Evolutionary conservation across 2,329 filamentous ascomycete genomes (phyloP).

Genomic region (Aciculosporium take): DNA sequence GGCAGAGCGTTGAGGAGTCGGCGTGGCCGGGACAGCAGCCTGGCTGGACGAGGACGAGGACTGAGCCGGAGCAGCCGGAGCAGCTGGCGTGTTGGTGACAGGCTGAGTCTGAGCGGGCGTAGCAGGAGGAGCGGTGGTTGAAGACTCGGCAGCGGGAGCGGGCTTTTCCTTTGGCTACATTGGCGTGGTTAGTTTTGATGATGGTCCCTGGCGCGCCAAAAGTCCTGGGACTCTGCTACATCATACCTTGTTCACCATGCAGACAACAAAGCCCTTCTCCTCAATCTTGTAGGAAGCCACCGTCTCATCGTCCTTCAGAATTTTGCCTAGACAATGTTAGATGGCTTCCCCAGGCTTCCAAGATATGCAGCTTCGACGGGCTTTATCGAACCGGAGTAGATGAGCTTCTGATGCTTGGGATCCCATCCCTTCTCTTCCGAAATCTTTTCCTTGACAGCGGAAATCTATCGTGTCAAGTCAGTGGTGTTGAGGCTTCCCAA

Average conservation of each 20-base stretch:
- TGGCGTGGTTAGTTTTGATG: background rate
- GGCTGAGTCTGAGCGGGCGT: conserved; percentile 37
- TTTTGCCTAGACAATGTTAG: conserved; percentile 61
- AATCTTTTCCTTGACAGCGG: conserved; percentile 84
- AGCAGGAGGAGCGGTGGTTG: conserved; percentile 42
- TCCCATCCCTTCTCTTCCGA: conserved; percentile 89
- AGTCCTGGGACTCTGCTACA: background rate
- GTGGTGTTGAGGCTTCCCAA: conserved; percentile 8
- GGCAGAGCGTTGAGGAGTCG: conserved; percentile 35
- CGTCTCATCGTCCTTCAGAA: conserved; percentile 92
- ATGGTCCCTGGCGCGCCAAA: background rate
- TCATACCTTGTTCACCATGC: conserved; percentile 88
- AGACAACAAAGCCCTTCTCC: conserved; percentile 98
- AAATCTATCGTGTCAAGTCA: conserved; percentile 45
- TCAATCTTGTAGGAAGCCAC: conserved; percentile 96
- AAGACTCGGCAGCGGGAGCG: conserved; percentile 35
- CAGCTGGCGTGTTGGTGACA: conserved; percentile 48
- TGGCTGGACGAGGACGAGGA: conserved; percentile 29
- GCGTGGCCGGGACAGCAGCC: conserved; percentile 35
- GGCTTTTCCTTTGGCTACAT: conserved; percentile 50
- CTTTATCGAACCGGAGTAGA: conserved; percentile 70
- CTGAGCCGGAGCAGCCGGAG: conserved; percentile 35
- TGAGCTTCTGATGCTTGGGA: conserved; percentile 79
- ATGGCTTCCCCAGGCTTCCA: conserved; percentile 3
- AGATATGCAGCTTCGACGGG: conserved; percentile 1